phyloP scores from a whole-genome alignment of 192 early-diverging fungal species.

The Backusella westeae region DNA sequence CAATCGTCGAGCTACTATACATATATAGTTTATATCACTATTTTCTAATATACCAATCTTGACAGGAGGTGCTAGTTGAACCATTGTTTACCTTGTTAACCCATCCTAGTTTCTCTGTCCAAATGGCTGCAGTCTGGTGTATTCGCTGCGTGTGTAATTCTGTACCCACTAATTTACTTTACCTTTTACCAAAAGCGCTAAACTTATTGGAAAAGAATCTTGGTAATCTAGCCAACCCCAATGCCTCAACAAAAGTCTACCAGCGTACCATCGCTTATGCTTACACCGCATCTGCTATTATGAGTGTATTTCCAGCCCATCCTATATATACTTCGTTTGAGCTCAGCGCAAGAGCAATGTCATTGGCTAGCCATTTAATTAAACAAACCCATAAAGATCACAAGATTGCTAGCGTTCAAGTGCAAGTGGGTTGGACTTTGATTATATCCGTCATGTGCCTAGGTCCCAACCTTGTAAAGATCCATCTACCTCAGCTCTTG shows the following conservation, averaged over 20 bases:
- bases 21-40: neutral
- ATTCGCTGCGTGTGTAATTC: constrained; percentile 66
- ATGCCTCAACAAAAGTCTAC: constrained; percentile 39
- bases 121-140: constrained; percentile 69
- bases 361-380: constrained; percentile 72
- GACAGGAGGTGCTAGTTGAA: constrained; percentile 61
- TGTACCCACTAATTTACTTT: constrained; percentile 61
- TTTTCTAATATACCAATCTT: neutral
- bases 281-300: constrained; percentile 60
- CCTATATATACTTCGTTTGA: constrained; percentile 78
- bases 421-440: constrained; percentile 77
- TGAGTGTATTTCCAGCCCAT: constrained; percentile 64
- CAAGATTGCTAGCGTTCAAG: constrained; percentile 56
- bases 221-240: constrained; percentile 53
- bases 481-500: constrained; percentile 75
- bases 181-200: constrained; percentile 62
- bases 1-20: neutral
- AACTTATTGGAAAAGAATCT: constrained; percentile 73
- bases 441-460: constrained; percentile 73
- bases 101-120: constrained; percentile 69
- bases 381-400: constrained; percentile 62
- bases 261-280: constrained; percentile 62
- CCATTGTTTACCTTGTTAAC: constrained; percentile 67
- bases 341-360: constrained; percentile 72
- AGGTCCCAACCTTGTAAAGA: constrained; percentile 78